Evolutionary conservation across 495 filamentous ascomycete species (phyloP).

Genomic region (Tuber indicum): DNA sequence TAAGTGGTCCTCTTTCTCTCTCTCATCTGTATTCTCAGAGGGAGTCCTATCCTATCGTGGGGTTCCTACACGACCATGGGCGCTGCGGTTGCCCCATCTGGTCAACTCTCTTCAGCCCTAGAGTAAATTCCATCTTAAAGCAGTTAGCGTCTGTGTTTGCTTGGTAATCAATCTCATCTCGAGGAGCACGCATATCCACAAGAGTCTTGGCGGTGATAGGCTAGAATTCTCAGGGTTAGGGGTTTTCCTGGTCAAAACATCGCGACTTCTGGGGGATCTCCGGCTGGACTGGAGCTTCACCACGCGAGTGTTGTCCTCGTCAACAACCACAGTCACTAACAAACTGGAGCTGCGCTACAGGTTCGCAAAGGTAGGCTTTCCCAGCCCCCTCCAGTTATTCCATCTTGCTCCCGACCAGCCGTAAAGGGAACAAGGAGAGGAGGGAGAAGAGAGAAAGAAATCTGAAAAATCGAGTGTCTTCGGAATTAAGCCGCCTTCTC

Average conservation of each 20-base stretch:
- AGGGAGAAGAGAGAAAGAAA: not conserved
- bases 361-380: not conserved
- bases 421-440: not conserved
- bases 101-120: not conserved
- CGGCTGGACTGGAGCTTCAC: not conserved
- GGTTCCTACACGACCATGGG: not conserved
- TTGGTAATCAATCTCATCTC: not conserved
- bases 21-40: not conserved
- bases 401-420: not conserved
- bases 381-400: not conserved
- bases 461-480: not conserved
- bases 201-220: not conserved
- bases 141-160: not conserved
- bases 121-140: not conserved
- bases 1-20: not conserved
- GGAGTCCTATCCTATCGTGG: not conserved
- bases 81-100: slow-evolving; percentile 1
- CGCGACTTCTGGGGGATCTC: not conserved
- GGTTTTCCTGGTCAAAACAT: not conserved
- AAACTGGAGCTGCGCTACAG: not conserved
- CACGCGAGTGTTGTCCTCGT: not conserved
- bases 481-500: not conserved
- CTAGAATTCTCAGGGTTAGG: not conserved
- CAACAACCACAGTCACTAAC: not conserved
- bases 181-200: not conserved